phyloP scores from a whole-genome alignment of 1,284 basidiomycete species.

The Apiotrichum laibachii region DNA sequence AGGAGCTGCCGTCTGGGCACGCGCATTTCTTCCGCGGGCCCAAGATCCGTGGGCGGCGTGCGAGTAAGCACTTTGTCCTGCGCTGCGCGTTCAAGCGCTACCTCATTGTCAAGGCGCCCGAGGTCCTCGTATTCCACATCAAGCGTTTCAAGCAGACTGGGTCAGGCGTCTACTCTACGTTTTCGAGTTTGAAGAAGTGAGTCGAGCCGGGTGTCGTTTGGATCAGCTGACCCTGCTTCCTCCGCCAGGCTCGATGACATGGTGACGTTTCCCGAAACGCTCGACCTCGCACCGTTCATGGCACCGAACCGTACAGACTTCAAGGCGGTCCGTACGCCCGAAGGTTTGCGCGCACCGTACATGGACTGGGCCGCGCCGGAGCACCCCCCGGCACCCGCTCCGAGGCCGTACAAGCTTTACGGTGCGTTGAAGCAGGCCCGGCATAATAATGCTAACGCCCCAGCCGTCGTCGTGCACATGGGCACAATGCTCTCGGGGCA shows the following conservation, averaged over 20 bases:
- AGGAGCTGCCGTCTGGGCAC: constrained; percentile 18
- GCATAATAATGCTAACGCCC: background rate
- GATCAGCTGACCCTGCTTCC: too few species aligned
- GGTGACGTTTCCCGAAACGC: constrained; percentile 78
- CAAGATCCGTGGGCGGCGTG: constrained; percentile 9
- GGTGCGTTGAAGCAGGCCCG: constrained; percentile 33
- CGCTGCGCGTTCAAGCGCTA: constrained; percentile 89
- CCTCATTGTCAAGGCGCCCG: constrained; percentile 79
- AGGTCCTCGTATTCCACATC: constrained; percentile 84
- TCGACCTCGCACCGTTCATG: constrained; percentile 81
- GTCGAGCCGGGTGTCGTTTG: constrained; percentile 27
- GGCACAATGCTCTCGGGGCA: constrained; percentile 83
- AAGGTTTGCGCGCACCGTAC: constrained; percentile 36
- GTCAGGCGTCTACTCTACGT: constrained; percentile 36
- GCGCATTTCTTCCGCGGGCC: constrained; percentile 12
- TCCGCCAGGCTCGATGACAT: constrained; percentile 73
- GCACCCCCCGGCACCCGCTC: constrained; percentile 34
- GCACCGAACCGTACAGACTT: constrained; percentile 62
- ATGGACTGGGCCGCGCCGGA: constrained; percentile 49
- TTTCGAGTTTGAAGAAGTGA: constrained; percentile 49
- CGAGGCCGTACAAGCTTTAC: constrained; percentile 48
- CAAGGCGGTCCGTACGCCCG: constrained; percentile 28
- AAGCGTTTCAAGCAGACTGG: constrained; percentile 82
- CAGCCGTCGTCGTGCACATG: constrained; percentile 79
- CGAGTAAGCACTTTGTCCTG: constrained; percentile 58